Conservation (phyloP, 1,139 yeast genomes). For the Suhomyces maxii region DNA sequence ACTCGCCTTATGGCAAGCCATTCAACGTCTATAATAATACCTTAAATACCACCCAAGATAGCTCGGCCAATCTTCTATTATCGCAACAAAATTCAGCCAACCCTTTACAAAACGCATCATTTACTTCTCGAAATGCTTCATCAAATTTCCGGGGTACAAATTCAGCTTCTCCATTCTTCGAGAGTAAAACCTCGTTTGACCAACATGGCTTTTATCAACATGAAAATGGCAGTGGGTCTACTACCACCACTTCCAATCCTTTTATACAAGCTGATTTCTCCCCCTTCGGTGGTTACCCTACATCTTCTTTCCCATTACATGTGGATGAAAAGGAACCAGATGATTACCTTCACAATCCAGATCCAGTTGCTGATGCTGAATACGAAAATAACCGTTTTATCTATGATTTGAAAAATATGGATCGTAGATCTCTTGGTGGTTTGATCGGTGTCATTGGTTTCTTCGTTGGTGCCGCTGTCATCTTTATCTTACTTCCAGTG, state of each 20-base stretch:
- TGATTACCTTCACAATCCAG: constrained; percentile 90
- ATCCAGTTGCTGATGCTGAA: constrained; percentile 82
- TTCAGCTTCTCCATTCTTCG: constrained; percentile 1
- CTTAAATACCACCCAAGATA: constrained; percentile 17
- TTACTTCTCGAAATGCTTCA: constrained; percentile 2
- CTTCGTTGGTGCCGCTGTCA: constrained; percentile 56
- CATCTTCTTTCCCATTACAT: constrained; percentile 78
- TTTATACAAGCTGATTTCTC: constrained; percentile 43
- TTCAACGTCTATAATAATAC: constrained; percentile 18
- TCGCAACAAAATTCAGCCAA: constrained; percentile 9
- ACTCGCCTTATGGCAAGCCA: constrained; percentile 13
- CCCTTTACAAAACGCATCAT: constrained; percentile 9
- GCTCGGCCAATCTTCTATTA: constrained; percentile 13
- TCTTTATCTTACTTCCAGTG: constrained; percentile 73
- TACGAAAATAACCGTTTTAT: constrained; percentile 64
- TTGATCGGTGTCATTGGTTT: constrained; percentile 57
- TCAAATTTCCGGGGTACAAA: constrained; percentile 1
- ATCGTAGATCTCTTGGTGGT: constrained; percentile 58
- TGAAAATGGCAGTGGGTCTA: constrained; percentile 1
- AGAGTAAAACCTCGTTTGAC: not conserved
- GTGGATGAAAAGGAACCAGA: constrained; percentile 91
- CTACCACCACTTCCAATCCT: constrained; percentile 11
- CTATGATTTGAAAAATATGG: constrained; percentile 61
- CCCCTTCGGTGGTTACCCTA: constrained; percentile 95
- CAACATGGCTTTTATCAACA: not conserved